Conservation (phyloP, 352 stramenopile genomes). For the Globisporangium solare region DNA sequence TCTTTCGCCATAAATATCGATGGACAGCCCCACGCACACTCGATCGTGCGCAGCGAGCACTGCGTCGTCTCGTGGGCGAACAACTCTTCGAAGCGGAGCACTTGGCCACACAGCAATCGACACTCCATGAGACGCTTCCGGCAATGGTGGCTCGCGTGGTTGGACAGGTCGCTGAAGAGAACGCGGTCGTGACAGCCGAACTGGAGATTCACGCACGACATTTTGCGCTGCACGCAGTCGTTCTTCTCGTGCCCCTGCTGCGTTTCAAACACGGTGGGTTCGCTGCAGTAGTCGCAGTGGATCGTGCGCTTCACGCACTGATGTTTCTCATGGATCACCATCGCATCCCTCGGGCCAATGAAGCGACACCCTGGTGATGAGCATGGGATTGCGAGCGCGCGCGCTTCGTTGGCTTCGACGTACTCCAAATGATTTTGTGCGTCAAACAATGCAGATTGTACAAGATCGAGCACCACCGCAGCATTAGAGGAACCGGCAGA, state of each 20-base stretch:
- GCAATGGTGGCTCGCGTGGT: conserved; percentile 50
- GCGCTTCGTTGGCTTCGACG: conserved; percentile 39
- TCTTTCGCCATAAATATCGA: conserved; percentile 40
- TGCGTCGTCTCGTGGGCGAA: conserved; percentile 43
- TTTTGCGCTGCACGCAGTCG: conserved; percentile 30
- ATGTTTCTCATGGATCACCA: conserved; percentile 53
- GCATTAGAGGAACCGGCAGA: background rate
- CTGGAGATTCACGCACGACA: conserved; percentile 50
- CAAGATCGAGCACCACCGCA: conserved; percentile 25
- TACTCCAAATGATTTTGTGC: conserved; percentile 49
- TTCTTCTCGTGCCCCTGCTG: conserved; percentile 26
- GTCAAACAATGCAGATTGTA: conserved; percentile 31
- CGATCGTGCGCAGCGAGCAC: conserved; percentile 42
- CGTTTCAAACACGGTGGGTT: conserved; percentile 30
- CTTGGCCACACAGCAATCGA: conserved; percentile 39
- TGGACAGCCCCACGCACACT: conserved; percentile 34
- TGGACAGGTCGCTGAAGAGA: conserved; percentile 24
- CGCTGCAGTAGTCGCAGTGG: conserved; percentile 45
- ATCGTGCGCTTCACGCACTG: conserved; percentile 49
- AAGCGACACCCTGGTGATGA: conserved; percentile 41
- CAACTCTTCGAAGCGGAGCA: conserved; percentile 38
- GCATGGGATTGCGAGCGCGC: conserved; percentile 38
- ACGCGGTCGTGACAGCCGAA: conserved; percentile 43
- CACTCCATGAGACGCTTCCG: conserved; percentile 48
- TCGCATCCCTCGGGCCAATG: conserved; percentile 41